Base-by-base conservation (phyloP, 805 yeast species). In the Pichia sporocuriosa region DNA sequence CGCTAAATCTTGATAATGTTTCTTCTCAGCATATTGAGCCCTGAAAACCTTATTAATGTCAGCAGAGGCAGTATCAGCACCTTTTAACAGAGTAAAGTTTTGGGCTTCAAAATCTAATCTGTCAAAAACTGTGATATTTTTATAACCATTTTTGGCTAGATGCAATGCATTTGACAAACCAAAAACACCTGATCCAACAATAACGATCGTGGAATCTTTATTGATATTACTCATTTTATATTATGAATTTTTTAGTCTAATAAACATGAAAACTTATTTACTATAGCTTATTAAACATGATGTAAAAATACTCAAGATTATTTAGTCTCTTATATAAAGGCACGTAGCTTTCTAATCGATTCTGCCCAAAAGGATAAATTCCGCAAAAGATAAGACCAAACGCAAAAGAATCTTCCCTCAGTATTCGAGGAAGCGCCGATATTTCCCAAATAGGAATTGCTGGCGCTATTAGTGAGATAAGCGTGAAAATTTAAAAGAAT, bases 101-200 rank as follows among this genome's bases (percentile, higher is more conserved):
- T 7, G 66, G 8, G 38, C 16, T 21, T 41, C 39, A 27, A 49
- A 44, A 16, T 51, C 45, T 4, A 29, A 30, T 20, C 53, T 39
- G 37, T 54, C 58, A 40, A 47, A 47, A 1, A 52, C 40, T 15
- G 44, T 41, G n/a, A 53, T 37, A 34, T 50, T 40, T 13, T 35
- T 45, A 32, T 45, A 54, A 3, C 57, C 53, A 22, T 49, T 42
- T 4, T 41, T 44, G 17, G 42, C 40, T 33, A 54, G 23, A 16
- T 49, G 46, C 17, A 44, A 35, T 5, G 73, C 73, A 2, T 68
- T 55, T 4, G 76, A 67, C 15, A 73, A 57, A 3, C 79, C 79
- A 48, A 70, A 70, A 9, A 69, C 71, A 24, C 78, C 78, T 3
- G 72, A 66, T 13, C 79, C 78, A 16, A 69, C 64, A 34, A 72